Evolutionary conservation across 1,284 basidiomycete genomes (phyloP).

Genomic region (Phlebopus sp.): DNA sequence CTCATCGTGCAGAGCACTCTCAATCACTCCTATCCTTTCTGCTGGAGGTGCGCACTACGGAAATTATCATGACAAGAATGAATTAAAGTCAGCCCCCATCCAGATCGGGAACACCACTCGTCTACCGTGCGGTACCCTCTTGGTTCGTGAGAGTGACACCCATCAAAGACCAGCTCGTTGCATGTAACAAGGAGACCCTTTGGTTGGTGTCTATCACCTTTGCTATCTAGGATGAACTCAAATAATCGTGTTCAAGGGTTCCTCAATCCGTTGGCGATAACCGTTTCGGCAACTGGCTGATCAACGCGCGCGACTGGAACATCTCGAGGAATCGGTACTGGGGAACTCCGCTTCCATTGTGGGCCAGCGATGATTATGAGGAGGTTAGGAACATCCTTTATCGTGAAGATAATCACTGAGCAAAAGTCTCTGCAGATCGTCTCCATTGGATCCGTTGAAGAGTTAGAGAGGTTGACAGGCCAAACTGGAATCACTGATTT

Average conservation of each 20-base stretch:
- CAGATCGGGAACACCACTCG: constrained; percentile 89
- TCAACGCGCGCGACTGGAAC: constrained; percentile 98
- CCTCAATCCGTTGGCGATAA: constrained; percentile 89
- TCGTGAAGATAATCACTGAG: neutral
- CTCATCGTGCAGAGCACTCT: constrained; percentile 87
- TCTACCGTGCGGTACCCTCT: constrained; percentile 94
- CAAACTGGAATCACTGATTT: constrained; percentile 86
- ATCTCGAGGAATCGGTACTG: constrained; percentile 99
- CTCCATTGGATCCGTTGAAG: constrained; percentile 83
- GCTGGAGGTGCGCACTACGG: constrained; percentile 75
- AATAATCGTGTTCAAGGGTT: constrained; percentile 56
- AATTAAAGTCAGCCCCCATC: constrained; percentile 6
- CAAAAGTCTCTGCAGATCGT: constrained; percentile 58
- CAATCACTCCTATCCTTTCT: constrained; percentile 95
- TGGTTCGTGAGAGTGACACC: constrained; percentile 95
- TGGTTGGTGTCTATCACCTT: constrained; percentile 54
- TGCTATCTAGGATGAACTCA: neutral
- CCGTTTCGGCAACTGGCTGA: constrained; percentile 96
- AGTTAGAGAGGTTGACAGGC: constrained; percentile 89
- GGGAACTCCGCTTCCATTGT: constrained; percentile 97
- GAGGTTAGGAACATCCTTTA: constrained; percentile 49
- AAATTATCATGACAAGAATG: neutral
- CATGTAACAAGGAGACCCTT: constrained; percentile 87
- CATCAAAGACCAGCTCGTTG: constrained; percentile 82
- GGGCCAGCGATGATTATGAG: constrained; percentile 91